phyloP scores from a whole-genome alignment of 2,329 filamentous ascomycete species.

The Tricladium varicosporioides region DNA sequence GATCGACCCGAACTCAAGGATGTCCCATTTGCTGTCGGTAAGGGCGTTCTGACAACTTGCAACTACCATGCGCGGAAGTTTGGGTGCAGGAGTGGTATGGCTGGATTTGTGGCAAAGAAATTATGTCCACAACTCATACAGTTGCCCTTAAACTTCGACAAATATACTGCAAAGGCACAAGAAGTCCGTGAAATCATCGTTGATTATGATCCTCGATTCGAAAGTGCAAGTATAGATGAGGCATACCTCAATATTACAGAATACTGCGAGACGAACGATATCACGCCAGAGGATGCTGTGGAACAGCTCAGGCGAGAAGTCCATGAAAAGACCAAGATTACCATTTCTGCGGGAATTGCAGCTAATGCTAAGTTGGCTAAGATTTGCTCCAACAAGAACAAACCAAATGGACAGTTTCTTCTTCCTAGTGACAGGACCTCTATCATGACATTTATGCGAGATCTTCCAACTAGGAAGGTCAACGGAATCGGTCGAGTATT shows the following conservation, averaged over 20 bases:
- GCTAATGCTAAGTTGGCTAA: conserved; percentile 93
- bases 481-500: conserved; percentile 94
- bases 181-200: conserved; percentile 81
- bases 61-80: conserved; percentile 91
- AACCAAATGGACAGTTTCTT: conserved; percentile 88
- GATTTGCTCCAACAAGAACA: conserved; percentile 93
- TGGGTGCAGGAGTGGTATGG: conserved; percentile 93
- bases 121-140: conserved; percentile 84
- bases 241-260: conserved; percentile 93
- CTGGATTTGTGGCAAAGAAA: conserved; percentile 91
- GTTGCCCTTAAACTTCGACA: conserved; percentile 81
- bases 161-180: conserved; percentile 85
- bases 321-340: conserved; percentile 73
- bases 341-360: conserved; percentile 90
- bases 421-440: conserved; percentile 68
- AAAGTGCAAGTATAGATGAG: conserved; percentile 93
- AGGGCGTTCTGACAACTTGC: conserved; percentile 62
- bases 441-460: conserved; percentile 83
- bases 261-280: conserved; percentile 69
- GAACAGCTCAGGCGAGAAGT: conserved; percentile 76
- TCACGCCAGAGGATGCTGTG: conserved; percentile 71
- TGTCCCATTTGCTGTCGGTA: conserved; percentile 87
- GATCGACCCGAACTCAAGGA: conserved; percentile 81
- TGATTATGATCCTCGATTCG: conserved; percentile 86
- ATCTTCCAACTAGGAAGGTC: conserved; percentile 82